These are phyloP conservation scores for Musa troglodytarum DNA, from an alignment of 176 grass and related monocot species.

Conservation along the genomic window DNA sequence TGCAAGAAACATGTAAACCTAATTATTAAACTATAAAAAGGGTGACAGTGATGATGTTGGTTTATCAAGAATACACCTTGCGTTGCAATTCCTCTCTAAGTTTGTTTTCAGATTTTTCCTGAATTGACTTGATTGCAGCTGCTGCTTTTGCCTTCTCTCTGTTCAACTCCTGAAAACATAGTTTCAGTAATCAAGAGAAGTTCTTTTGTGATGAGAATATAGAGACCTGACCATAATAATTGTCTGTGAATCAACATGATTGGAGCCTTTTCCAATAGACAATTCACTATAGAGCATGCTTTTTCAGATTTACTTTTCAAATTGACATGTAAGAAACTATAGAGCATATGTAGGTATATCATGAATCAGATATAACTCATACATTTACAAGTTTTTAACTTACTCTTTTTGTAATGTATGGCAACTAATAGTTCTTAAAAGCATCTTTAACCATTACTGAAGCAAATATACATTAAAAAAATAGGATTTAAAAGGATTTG, in stretches of 20 bases:
- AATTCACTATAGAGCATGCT: neutral
- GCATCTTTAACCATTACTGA: no score
- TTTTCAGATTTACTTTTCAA: neutral
- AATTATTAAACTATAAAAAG: slow-evolving; percentile 3
- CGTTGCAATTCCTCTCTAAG: slow-evolving; percentile 56
- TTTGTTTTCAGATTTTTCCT: slow-evolving; percentile 67
- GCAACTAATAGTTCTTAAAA: no score
- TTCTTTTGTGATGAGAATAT: neutral
- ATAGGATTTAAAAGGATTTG: no score
- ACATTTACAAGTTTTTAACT: no score
- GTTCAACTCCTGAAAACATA: slow-evolving; percentile 64
- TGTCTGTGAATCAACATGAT: neutral
- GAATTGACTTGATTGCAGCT: slow-evolving; percentile 48
- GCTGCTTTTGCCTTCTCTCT: slow-evolving; percentile 69
- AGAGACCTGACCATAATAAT: neutral
- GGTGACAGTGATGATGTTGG: neutral
- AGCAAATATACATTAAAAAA: no score
- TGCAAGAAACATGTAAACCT: slow-evolving; percentile 16
- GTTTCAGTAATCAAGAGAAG: slow-evolving; percentile 21
- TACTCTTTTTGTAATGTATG: no score
- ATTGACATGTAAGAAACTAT: neutral
- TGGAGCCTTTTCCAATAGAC: neutral
- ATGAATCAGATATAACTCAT: no score
- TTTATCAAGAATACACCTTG: slow-evolving; percentile 37
- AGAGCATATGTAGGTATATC: neutral